Evolutionary conservation across 208 protist genomes (phyloP).

Genomic region (Acanthamoeba healyi): DNA sequence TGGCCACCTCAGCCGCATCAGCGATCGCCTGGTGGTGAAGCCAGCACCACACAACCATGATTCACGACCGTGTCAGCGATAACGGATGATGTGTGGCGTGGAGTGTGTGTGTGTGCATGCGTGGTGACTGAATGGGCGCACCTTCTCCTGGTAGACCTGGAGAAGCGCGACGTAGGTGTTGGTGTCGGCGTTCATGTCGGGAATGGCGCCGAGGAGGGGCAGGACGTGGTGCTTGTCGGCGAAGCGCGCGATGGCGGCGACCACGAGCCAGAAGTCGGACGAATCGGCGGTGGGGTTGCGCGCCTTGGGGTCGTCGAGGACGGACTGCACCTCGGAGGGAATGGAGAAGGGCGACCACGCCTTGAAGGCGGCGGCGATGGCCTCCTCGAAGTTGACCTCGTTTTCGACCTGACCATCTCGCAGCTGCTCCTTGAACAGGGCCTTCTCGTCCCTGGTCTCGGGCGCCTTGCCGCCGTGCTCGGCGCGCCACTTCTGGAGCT

Average conservation of each 20-base stretch:
- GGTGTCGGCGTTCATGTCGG: slow-evolving; percentile 97
- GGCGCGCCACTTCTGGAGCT: slow-evolving; percentile 84
- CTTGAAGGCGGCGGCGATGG: slow-evolving; percentile 76
- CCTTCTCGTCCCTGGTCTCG: slow-evolving; percentile 82
- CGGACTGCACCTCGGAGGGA: slow-evolving; percentile 73
- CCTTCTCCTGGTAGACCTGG: slow-evolving; percentile 65
- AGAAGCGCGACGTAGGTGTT: slow-evolving; percentile 80
- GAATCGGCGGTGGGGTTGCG: slow-evolving; percentile 29
- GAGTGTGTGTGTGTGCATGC: too few relatives aligned
- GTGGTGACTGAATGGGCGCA: too few relatives aligned
- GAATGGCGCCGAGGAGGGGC: slow-evolving; percentile 93
- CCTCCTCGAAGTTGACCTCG: slow-evolving; percentile 87
- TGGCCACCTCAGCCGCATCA: slow-evolving; percentile 76
- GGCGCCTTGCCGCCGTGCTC: slow-evolving; percentile 81
- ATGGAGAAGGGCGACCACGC: slow-evolving; percentile 71
- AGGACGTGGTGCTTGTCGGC: slow-evolving; percentile 85
- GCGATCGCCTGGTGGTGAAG: slow-evolving; percentile 69
- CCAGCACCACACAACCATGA: too few relatives aligned
- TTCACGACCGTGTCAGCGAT: too few relatives aligned
- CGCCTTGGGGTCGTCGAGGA: slow-evolving; percentile 85
- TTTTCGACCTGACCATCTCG: background rate
- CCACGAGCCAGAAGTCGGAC: slow-evolving; percentile 88
- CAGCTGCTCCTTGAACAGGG: slow-evolving; percentile 85
- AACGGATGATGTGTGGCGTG: too few relatives aligned
- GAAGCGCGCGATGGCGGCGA: slow-evolving; percentile 85